phyloP scores from a whole-genome alignment of 441 rosid species.

The Erodium moschatum region DNA sequence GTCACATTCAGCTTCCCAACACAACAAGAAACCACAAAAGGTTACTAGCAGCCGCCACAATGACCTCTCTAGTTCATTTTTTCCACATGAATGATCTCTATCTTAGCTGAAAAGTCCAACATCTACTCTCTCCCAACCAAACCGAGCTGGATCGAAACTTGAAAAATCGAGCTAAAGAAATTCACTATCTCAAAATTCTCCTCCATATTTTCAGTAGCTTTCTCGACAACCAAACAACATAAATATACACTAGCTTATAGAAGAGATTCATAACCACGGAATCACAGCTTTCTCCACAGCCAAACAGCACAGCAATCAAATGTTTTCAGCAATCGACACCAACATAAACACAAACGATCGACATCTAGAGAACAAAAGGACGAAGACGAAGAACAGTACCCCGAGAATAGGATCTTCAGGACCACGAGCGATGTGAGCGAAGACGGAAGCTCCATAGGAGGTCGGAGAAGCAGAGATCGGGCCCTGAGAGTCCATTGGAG shows the following conservation, averaged over 20 bases:
- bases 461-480: slow-evolving; percentile 47
- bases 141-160: neutral
- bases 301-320: neutral
- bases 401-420: slow-evolving; percentile 97
- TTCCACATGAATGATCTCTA: too few relatives aligned
- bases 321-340: neutral
- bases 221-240: neutral
- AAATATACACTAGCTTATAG: neutral
- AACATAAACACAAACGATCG: too few relatives aligned
- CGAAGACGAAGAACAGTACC: slow-evolving; percentile 26
- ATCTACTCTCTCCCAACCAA: neutral
- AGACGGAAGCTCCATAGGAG: slow-evolving; percentile 51
- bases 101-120: neutral
- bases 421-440: slow-evolving; percentile 73
- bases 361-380: too few relatives aligned
- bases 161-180: slow-evolving; percentile 4
- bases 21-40: neutral
- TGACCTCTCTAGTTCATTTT: neutral
- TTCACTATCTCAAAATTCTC: neutral
- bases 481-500: slow-evolving; percentile 21
- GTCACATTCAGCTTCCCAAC: neutral
- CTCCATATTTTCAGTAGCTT: neutral
- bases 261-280: too few relatives aligned
- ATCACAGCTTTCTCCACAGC: neutral
- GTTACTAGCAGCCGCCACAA: neutral